Base-by-base conservation (phyloP, 306 rosid species). In the Castanea sativa region DNA sequence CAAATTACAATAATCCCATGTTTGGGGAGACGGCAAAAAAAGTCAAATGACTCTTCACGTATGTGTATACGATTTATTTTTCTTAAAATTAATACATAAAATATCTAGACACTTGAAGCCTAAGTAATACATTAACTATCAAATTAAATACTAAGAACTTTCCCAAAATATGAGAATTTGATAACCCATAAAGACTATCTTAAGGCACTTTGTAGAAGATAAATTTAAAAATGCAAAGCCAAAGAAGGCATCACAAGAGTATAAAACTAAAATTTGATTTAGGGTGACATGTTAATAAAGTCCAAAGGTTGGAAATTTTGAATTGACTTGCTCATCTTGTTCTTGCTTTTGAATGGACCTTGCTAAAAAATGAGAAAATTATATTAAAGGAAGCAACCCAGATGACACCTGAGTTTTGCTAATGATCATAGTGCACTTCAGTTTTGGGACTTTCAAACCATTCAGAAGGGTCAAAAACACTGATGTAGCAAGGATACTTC, bases 291-390 rank as follows among this genome's bases (percentile, higher is more conserved):
- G 4, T 19, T n/a, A 33, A 67, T 6, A 1, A 67, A 67, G 51
- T 67, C 71, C 72, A 67, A 19, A 67, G 25, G 27, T 67, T 67
- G 72, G 72, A 18, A 67, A 35, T 67, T 57, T 75, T 81, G 73
- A 75, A 75, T 69, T 68, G 79, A 67, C 76, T 43, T 16, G 43
- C 25, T 55, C 33, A 30, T 29, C 7, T 55, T 52, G 45, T 29
- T 57, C 55, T 74, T 74, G 51, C 15, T 68, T 80, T 58, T 75
- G 80, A 81, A 74, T 57, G 74, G 74, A 79, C 82, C 19, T 55
- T 38, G 76, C 74, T 8, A 55, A 35, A 15, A 38, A 30, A 79
- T 27, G 74, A 32, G 25, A 33, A 67, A 69, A 58, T 52, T 43
- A 70, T 11, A 74, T 25, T 1, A 52, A 74, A n/a, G 78, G 78